Evolutionary conservation across 257 asterid species (phyloP).

Genomic region (Solanum tacnaense): DNA sequence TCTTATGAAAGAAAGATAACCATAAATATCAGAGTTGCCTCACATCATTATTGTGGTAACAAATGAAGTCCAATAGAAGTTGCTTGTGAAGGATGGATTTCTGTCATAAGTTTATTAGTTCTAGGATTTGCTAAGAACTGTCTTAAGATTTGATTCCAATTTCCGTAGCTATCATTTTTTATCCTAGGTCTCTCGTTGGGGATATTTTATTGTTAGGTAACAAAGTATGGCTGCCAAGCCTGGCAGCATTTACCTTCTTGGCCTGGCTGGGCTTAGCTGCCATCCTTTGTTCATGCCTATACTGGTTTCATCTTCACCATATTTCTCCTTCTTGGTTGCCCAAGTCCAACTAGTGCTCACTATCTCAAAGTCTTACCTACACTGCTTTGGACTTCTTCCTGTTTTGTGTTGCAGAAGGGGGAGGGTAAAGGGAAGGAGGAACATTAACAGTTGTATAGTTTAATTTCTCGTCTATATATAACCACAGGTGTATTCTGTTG

Average conservation of each 20-base stretch:
- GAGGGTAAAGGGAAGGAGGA: neutral
- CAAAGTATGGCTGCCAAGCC: neutral
- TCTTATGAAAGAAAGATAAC: neutral
- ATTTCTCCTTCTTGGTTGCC: neutral
- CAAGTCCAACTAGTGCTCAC: neutral
- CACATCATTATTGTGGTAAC: neutral
- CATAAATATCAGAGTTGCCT: neutral
- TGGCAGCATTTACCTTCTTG: neutral
- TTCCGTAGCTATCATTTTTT: neutral
- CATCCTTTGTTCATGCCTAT: neutral
- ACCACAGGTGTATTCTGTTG: conserved; percentile 72
- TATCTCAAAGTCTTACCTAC: neutral
- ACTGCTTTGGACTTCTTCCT: neutral
- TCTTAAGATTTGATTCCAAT: neutral
- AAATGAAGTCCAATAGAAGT: neutral
- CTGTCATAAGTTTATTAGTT: neutral
- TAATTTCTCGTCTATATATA: conserved; percentile 5
- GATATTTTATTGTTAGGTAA: neutral
- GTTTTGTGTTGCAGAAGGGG: neutral
- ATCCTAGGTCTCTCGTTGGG: neutral
- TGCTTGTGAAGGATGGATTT: conserved; percentile 2
- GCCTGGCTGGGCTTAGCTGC: neutral
- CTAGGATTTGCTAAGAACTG: neutral
- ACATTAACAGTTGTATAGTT: neutral
- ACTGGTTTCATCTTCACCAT: neutral